Percentiles rank a stretch among this genome's conserved stretches.
phyloP scores from a whole-genome alignment of 148 eudicot genomes.

The Cornus florida region DNA sequence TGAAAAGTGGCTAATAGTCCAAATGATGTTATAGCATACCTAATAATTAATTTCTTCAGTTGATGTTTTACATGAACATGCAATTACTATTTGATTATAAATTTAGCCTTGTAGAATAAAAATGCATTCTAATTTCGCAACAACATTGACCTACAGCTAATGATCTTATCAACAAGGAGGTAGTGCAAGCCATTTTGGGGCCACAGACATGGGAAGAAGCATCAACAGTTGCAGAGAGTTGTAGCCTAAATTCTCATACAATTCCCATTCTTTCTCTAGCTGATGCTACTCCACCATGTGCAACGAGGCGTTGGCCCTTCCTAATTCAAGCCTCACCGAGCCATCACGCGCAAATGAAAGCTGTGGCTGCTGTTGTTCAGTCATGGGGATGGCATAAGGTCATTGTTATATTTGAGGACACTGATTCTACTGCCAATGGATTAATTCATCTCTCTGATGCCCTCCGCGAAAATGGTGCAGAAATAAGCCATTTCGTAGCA shows the following conservation, averaged over 20 bases:
- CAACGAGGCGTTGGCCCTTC: slow-evolving; percentile 25
- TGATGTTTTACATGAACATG: background rate
- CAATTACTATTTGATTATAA: too few relatives aligned
- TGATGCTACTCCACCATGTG: slow-evolving; percentile 14
- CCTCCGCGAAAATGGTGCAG: background rate
- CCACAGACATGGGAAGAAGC: too few relatives aligned
- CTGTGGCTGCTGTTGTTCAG: slow-evolving; percentile 21
- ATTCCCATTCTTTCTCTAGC: slow-evolving; percentile 22
- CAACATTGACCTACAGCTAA: background rate
- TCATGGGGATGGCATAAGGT: slow-evolving; percentile 17
- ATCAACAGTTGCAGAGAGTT: too few relatives aligned
- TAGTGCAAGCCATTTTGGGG: background rate
- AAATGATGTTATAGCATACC: too few relatives aligned
- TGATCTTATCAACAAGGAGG: background rate
- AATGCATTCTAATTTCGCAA: too few relatives aligned
- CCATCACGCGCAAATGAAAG: slow-evolving; percentile 15
- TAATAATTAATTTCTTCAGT: too few relatives aligned
- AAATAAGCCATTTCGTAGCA: slow-evolving; percentile 11
- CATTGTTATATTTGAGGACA: slow-evolving; percentile 22
- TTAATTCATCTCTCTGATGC: slow-evolving; percentile 17
- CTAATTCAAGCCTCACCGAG: slow-evolving; percentile 23
- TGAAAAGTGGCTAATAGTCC: background rate
- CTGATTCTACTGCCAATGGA: background rate
- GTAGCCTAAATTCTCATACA: too few relatives aligned
- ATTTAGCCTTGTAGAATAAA: too few relatives aligned